Base-by-base conservation (phyloP, 768 basidiomycete species). In the Udeniomyces megalosporus region DNA sequence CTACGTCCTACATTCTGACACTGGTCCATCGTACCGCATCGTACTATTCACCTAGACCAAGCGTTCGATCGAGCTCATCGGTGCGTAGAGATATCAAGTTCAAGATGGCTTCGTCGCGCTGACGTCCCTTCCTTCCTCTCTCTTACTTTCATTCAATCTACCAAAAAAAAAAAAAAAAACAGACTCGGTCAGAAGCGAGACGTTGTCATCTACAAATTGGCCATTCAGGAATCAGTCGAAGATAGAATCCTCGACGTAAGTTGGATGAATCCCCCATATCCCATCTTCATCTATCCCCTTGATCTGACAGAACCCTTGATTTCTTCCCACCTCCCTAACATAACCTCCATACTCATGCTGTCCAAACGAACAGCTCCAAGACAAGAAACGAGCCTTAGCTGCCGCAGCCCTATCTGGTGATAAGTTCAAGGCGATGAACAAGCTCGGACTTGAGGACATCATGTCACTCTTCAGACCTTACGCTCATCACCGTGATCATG, bases 41-140 rank as follows among this genome's bases (percentile, higher is more conserved):
- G 4, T 38, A 34, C 0, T 29, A 0, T 22, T 48, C 4, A 34
- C 44, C 69, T 86, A 80, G 89, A 93, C 66, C 92, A 96, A 75
- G 91, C 91, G 0, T 93, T 91, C 69, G 91, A 91, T 71, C 83
- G 89, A 55, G 83, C 86, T 6, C 89, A 92, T 77, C 84, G 88
- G 66, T 69, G 34, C 24, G 67, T 35, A 38, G 31, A 52, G 6
- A 5, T 14, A 14, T 26, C 31, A 8, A 52, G 24, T 3, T 52
- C 11, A 28, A 8, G 17, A 10, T 26, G 17, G 50, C 15, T 11
- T 11, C 17, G 6, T 14, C 26, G 17, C n/a, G 3, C 15, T 6
- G 10, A 7, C 17, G 20, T 32, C 15, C 8, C 15, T 35, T 52
- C 22, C 24, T 34, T 53, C 62, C 64, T 8, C 56, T 66, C 31